Base-by-base conservation (phyloP, 345 rosid genomes). In the Bruguiera sexangula region DNA sequence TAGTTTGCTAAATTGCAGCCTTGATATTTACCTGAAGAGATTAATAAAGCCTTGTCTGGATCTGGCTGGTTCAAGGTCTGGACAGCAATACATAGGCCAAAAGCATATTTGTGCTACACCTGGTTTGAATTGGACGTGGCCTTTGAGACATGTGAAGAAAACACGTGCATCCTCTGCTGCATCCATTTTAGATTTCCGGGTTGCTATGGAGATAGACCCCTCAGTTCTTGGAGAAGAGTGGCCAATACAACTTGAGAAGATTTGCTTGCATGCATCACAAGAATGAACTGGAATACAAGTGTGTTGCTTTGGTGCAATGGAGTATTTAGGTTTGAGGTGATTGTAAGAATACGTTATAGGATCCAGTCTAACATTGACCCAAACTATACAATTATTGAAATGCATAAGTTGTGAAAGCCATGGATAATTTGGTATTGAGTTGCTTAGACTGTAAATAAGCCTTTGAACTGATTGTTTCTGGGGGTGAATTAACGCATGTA, bases 391-490 rank as follows among this genome's bases (percentile, higher is more conserved):
- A 72, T 55, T 59, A 67, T 61, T 50, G 64, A 66, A 62, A 72
- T 74, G 70, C 68, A 65, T 68, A 76, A 65, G 78, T 81, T 58
- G 69, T 46, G 73, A 70, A 73, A 43, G 72, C 54, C 65, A 62
- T 31, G 36, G 18, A 50, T 67, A 71, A 66, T 73, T 79, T 68
- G 54, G 75, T 52, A 68, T 70, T 60, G 56, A 62, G 69, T 52
- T 65, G 73, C 61, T 72, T 71, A 59, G 79, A 71, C 69, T 76
- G 85, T 82, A 60, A 65, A 82, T 79, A 74, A 69, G 74, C 50
- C 54, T 37, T 50, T 59, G 66, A 50, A 62, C 72, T 63, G 73
- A 76, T 79, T 62, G 48, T 76, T 39, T 61, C 27, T 6, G 67
- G 75, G 65, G 68, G 60, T 60, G 60, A 62, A 26, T 50, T 34